Evolutionary conservation across 164 flowering plant species (phyloP), one percentile per base, ranked within the genome.

Genomic region (Aristolochia californica): DNA sequence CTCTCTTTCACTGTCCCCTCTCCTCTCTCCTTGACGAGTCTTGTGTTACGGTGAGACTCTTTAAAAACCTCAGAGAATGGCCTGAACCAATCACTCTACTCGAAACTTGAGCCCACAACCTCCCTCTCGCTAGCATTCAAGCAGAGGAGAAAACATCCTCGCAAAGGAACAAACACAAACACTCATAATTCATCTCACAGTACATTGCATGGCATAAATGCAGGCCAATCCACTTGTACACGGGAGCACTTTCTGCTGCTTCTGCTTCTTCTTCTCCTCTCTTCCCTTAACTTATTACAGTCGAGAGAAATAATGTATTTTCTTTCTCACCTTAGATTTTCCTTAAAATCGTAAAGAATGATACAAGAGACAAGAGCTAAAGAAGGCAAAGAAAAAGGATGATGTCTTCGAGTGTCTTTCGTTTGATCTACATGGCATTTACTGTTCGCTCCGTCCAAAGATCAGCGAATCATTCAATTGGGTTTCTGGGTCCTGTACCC

Each of bases 161-260:
- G 59, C 74, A 66, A 71, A 65, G 60, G 74, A 71, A 73, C 77
- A 73, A 80, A 75, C 55, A 73, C 77, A 73, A 80, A 75, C 55
- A 61, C 69, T 74, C 75, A 77, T 75, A 70, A 80, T 72, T 75
- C 75, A 77, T 55, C 64, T 13, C 45, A 76, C 72, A 56, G 78
- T 75, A 67, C 71, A 50, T 74, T 76, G 74, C 85, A 78, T 78
- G 40, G 82, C 79, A 76, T 63, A 77, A 55, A 72, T 71, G 64
- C 65, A 66, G 57, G 64, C 69, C 62, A 50, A 61, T 18, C 57
- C 75, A 66, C 61, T 53, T 52, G 26, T 58, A 58, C 73, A 70
- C 73, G 78, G 70, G 75, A 71, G 70, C 74, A 16, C 62, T 27
- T 62, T 62, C 62, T 48, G 45, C 60, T 51, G 30, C 48, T 53